Evolutionary conservation across 2,329 filamentous ascomycete species (phyloP), one percentile per base, ranked within the genome.

Genomic region (Colletotrichum spinosum): DNA sequence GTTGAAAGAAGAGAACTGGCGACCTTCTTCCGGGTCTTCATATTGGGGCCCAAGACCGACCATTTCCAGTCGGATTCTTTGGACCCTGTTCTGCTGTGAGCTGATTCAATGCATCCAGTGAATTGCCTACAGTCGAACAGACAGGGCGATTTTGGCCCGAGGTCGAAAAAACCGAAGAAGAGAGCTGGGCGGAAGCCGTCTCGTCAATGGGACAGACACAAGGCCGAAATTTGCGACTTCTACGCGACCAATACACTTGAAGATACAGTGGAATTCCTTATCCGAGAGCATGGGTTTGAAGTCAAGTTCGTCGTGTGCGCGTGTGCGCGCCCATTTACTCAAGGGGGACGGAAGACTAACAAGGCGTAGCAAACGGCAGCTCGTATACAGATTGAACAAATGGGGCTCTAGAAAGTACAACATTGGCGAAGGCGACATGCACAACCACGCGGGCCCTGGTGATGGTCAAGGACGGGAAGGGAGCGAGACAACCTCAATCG

Each of bases 321-420:
- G n/a, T 13, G 9, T 12, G 4, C 25, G 4, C 25, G 25, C 25
- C 25, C 25, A 25, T 4, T 25, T 25, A 25, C 25, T 25, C 25
- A 25, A 25, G 25, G 25, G 25, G 25, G 11, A 46, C 25, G 15
- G 17, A 34, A 50, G 6, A n/a, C 11, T 25, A 54, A 48, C 65
- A 6, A 8, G 12, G 10, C n/a, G 6, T 35, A 77, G 74, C 17
- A 73, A 73, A 46, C 72, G 75, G 3, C 75, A 76, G 39, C 72
- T 72, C 52, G 70, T 73, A 12, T 75, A 77, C 51, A 69, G 70
- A 13, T 69, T 77, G 11, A 68, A 73, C 17, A 71, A 72, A 45
- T 74, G 73, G 70, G 60, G 55, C 6, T 54, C 71, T 17, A 69
- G 39, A 44, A 77, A 77, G 48, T 76, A 77, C 53, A 71, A 72